These are phyloP conservation scores for Neonectria punicea DNA, from an alignment of 2,329 filamentous ascomycete species.

Conservation along the genomic window DNA sequence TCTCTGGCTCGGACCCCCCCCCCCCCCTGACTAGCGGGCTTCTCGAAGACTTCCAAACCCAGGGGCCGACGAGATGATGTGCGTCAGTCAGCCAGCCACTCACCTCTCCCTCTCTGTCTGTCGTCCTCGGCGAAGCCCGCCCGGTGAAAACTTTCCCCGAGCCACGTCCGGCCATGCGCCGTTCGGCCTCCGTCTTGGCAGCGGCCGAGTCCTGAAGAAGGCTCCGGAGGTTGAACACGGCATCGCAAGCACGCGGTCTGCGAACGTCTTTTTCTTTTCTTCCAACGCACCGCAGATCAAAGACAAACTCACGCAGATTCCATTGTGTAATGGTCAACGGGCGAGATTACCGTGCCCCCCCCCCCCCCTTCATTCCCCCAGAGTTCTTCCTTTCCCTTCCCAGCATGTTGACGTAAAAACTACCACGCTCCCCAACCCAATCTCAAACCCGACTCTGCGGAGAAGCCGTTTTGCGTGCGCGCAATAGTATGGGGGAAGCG, in stretches of 20 bases:
- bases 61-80: slow-evolving; percentile 26
- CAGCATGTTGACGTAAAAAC: slow-evolving; percentile 28
- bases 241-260: too few relatives aligned
- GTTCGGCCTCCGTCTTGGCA: slow-evolving; percentile 19
- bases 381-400: background rate
- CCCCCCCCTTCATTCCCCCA: background rate
- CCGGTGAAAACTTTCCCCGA: slow-evolving; percentile 17
- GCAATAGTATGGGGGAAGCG: background rate
- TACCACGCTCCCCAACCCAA: slow-evolving; percentile 25
- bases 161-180: slow-evolving; percentile 9
- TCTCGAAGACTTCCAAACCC: slow-evolving; percentile 20
- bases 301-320: too few relatives aligned
- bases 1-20: background rate
- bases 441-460: slow-evolving; percentile 21
- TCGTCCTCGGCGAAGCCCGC: slow-evolving; percentile 7
- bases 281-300: too few relatives aligned
- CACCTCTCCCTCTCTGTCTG: background rate
- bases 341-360: too few relatives aligned
- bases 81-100: slow-evolving; percentile 5
- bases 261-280: too few relatives aligned
- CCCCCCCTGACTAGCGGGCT: slow-evolving; percentile 23
- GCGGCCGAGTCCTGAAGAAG: background rate
- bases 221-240: background rate
- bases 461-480: background rate
- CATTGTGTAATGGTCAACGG: too few relatives aligned